phyloP scores from a whole-genome alignment of 495 filamentous ascomycete species.

The Trichoderma erinaceum region DNA sequence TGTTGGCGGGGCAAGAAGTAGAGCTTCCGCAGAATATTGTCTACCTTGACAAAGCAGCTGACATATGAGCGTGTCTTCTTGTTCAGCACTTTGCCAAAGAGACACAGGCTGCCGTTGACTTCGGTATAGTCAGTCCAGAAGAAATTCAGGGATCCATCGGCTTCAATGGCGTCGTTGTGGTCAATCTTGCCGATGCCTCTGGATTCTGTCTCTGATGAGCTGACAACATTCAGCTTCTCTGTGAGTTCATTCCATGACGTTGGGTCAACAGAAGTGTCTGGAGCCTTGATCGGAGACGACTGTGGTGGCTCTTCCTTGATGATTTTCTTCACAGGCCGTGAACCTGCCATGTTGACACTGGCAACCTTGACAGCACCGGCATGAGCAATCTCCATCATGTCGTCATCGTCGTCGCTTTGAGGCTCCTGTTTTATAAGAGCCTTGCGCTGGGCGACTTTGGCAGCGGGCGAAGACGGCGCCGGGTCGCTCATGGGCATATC shows the following conservation, averaged over 20 bases:
- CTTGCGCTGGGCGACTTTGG: slow-evolving; percentile 74
- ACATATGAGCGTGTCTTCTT: slow-evolving; percentile 71
- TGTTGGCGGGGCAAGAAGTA: slow-evolving; percentile 84
- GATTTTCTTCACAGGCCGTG: slow-evolving; percentile 70
- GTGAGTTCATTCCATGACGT: slow-evolving; percentile 85
- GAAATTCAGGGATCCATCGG: slow-evolving; percentile 84
- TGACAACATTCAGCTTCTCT: slow-evolving; percentile 77
- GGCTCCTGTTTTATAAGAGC: slow-evolving; percentile 55
- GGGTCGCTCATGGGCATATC: slow-evolving; percentile 76
- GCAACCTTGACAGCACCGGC: slow-evolving; percentile 57
- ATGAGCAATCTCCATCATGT: slow-evolving; percentile 79
- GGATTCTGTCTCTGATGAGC: slow-evolving; percentile 52
- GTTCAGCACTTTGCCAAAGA: slow-evolving; percentile 95
- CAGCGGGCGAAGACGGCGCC: slow-evolving; percentile 77
- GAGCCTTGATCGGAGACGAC: slow-evolving; percentile 66
- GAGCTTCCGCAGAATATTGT: slow-evolving; percentile 88
- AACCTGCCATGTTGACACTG: slow-evolving; percentile 82
- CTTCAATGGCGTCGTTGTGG: slow-evolving; percentile 74
- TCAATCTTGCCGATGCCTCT: slow-evolving; percentile 69
- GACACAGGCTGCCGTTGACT: slow-evolving; percentile 81
- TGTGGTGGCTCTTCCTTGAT: slow-evolving; percentile 58
- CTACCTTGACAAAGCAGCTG: slow-evolving; percentile 93
- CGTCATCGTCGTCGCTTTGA: slow-evolving; percentile 60
- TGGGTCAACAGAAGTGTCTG: slow-evolving; percentile 60
- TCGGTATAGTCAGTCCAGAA: slow-evolving; percentile 98